phyloP scores from a whole-genome alignment of 345 rosid genomes.

The Populus davidiana region DNA sequence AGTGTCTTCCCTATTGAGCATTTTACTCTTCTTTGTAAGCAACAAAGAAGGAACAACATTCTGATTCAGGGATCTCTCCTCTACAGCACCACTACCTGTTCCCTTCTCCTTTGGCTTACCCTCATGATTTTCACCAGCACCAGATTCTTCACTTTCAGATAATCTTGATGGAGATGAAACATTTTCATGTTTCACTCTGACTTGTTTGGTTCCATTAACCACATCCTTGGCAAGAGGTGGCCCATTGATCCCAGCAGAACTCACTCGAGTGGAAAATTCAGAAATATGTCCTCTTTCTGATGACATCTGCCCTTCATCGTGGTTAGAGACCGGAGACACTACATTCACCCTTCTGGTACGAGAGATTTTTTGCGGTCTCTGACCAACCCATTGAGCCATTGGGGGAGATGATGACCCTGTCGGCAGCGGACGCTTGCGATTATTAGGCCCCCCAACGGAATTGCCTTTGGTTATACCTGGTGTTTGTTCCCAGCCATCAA shows the following conservation, averaged over 20 bases:
- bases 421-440: conserved; percentile 45
- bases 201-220: conserved; percentile 34
- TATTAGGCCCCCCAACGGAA: conserved; percentile 33
- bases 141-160: conserved; percentile 59
- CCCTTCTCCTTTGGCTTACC: conserved; percentile 38
- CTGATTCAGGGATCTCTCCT: conserved; percentile 28
- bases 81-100: conserved; percentile 26
- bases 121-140: conserved; percentile 42
- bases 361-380: conserved; percentile 52
- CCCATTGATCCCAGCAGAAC: conserved; percentile 35
- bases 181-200: conserved; percentile 41
- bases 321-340: conserved; percentile 52
- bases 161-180: conserved; percentile 50
- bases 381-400: conserved; percentile 58
- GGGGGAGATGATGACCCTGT: conserved; percentile 49
- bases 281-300: conserved; percentile 39
- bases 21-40: conserved; percentile 38
- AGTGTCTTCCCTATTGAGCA: conserved; percentile 34
- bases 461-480: conserved; percentile 35
- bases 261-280: conserved; percentile 35
- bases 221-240: conserved; percentile 28
- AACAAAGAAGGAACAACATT: conserved; percentile 32
- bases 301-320: conserved; percentile 42
- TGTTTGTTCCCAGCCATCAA: conserved; percentile 44
- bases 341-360: conserved; percentile 57